Evolutionary conservation across 495 filamentous ascomycete species (phyloP), one percentile per base, ranked within the genome.

Genomic region (Hypoxylon lienhwacheense): DNA sequence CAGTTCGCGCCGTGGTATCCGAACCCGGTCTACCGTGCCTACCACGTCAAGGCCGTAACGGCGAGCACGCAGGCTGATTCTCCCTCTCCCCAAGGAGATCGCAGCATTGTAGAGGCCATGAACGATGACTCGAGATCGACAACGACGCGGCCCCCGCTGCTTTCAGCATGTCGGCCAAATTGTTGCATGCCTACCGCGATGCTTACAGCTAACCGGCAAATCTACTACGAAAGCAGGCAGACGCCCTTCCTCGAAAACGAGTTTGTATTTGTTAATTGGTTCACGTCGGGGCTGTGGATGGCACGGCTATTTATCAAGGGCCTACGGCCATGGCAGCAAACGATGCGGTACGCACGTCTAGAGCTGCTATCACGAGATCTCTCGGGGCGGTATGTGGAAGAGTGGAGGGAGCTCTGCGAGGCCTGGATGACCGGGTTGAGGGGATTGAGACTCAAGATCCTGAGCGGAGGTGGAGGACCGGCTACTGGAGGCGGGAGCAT

Each of bases 201-300:
- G 16, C 66, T 72, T 5, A 31, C 25, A 19, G 31, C 66, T 3
- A 72, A 61, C 41, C 48, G 52, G 15, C 66, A 67, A 44, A 42
- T 70, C 4, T 73, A 74, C 58, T 11, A 50, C 16, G 70, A 73
- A 47, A 54, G 54, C 12, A 55, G 69, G 25, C 8, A 41, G 10
- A 15, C 70, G 20, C 63, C 72, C 4, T 73, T 70, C 44, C 55
- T 48, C n/a, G 52, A 59, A 10, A 72, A 71, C 48, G 70, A 72
- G 55, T 73, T 74, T 43, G 59, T 65, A 16, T 73, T 71, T 21
- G 52, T 63, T 17, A 66, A 66, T 11, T 70, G 64, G 65, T 67
- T 68, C 53, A 58, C 66, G 2, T 68, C 69, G 24, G 69, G 67
- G 7, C 19, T 68, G 24, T 62, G 60, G 29, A 53, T 64, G 0